Percentiles rank a stretch among this genome's conserved stretches.
phyloP scores from a whole-genome alignment of 768 basidiomycete species.

The Cyclocybe cylindracea region DNA sequence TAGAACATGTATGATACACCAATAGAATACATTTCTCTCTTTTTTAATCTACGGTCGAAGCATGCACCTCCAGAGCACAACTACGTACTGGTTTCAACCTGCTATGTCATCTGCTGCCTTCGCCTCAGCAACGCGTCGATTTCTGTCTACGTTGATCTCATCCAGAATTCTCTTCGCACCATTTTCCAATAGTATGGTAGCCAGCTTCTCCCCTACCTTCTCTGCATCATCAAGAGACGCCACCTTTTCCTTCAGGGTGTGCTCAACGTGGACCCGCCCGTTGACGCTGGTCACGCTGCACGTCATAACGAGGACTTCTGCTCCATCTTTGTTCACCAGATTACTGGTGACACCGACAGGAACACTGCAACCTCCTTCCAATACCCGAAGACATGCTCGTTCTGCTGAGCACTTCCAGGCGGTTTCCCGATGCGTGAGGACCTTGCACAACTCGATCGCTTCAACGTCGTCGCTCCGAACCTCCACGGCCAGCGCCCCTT shows the following conservation, averaged over 20 bases:
- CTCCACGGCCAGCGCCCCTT: conserved; percentile 91
- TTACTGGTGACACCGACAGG: conserved; percentile 82
- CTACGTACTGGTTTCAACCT: neutral
- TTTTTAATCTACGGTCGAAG: neutral
- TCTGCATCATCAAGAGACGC: conserved; percentile 61
- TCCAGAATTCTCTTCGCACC: conserved; percentile 84
- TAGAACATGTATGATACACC: conserved; percentile 20
- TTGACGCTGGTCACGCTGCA: conserved; percentile 86
- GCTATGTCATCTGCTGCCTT: conserved; percentile 27
- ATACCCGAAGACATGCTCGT: conserved; percentile 80
- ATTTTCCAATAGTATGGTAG: conserved; percentile 56
- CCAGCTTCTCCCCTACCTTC: conserved; percentile 66
- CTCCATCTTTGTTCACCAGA: conserved; percentile 34
- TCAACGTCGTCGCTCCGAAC: conserved; percentile 67
- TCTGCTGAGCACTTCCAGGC: conserved; percentile 81
- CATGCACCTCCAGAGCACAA: neutral
- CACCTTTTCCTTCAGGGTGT: conserved; percentile 56
- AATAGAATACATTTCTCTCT: neutral
- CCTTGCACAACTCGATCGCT: conserved; percentile 62
- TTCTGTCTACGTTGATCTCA: conserved; percentile 75
- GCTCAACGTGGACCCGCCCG: conserved; percentile 72
- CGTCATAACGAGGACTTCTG: conserved; percentile 55
- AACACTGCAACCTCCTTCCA: conserved; percentile 97
- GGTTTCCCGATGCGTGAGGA: conserved; percentile 75
- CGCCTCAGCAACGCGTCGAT: conserved; percentile 44